Evolutionary conservation across 495 filamentous ascomycete genomes (phyloP).

Genomic region (Parmelia sp.): DNA sequence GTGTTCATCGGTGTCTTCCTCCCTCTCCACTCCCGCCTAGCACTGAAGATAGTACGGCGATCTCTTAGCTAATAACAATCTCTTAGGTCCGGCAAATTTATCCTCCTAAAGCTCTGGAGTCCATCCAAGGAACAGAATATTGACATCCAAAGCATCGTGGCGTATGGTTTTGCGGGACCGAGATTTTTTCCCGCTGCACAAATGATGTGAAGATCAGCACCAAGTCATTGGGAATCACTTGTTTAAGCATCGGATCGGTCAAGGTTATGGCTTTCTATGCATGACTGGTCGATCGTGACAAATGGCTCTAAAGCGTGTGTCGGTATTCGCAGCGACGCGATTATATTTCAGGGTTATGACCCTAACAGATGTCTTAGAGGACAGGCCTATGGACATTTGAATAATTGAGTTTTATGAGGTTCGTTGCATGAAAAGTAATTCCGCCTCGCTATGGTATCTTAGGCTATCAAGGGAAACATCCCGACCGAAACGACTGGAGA

Average conservation of each 20-base stretch:
- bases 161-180: conserved; percentile 74
- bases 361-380: conserved; percentile 4
- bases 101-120: conserved; percentile 83
- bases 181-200: conserved; percentile 63
- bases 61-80: neutral
- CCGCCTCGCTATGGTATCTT: conserved; percentile 19
- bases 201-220: conserved; percentile 33
- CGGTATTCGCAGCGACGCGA: neutral
- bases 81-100: conserved; percentile 59
- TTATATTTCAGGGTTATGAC: neutral
- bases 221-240: neutral
- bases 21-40: neutral
- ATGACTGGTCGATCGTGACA: neutral
- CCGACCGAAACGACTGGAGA: neutral
- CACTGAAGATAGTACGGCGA: neutral
- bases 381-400: neutral
- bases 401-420: neutral
- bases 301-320: neutral
- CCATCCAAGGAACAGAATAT: conserved; percentile 62
- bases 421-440: neutral
- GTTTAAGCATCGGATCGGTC: neutral
- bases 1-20: conserved; percentile 24
- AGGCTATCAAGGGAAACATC: neutral
- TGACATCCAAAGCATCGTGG: conserved; percentile 75
- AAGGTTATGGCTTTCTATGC: neutral